phyloP scores from a whole-genome alignment of 768 basidiomycete genomes.

The Lactarius sp. region DNA sequence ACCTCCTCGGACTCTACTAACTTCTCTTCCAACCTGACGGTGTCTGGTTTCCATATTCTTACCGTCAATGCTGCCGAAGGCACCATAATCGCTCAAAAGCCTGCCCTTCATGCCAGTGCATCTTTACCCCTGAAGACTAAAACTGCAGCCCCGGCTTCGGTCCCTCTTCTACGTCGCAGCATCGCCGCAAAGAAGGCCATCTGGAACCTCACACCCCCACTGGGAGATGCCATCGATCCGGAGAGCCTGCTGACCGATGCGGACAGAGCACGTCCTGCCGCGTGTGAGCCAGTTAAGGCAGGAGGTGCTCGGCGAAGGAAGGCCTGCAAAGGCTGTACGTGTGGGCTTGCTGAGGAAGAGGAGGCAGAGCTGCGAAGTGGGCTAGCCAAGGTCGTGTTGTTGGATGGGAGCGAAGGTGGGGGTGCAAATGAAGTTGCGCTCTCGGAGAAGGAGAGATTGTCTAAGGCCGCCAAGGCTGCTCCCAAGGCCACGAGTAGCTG shows the following conservation, averaged over 20 bases:
- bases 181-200: conserved; percentile 81
- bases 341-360: conserved; percentile 93
- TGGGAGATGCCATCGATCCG: conserved; percentile 72
- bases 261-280: conserved; percentile 74
- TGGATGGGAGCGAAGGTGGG: conserved; percentile 60
- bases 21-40: conserved; percentile 55
- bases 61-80: conserved; percentile 38
- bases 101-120: conserved; percentile 40
- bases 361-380: conserved; percentile 61
- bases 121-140: conserved; percentile 42
- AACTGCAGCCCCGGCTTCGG: conserved; percentile 10
- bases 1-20: conserved; percentile 36
- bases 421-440: conserved; percentile 52
- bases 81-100: conserved; percentile 67
- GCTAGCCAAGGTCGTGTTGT: conserved; percentile 56
- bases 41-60: conserved; percentile 60
- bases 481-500: conserved; percentile 94
- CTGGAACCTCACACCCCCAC: conserved; percentile 73
- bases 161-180: conserved; percentile 45
- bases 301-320: conserved; percentile 66
- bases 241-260: conserved; percentile 78
- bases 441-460: conserved; percentile 59
- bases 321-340: conserved; percentile 95
- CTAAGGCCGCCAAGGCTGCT: conserved; percentile 61
- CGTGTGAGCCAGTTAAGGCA: conserved; percentile 59